These are phyloP conservation scores for Petunia secreta DNA, from an alignment of 257 asterid genomes.

Conservation along the genomic window DNA sequence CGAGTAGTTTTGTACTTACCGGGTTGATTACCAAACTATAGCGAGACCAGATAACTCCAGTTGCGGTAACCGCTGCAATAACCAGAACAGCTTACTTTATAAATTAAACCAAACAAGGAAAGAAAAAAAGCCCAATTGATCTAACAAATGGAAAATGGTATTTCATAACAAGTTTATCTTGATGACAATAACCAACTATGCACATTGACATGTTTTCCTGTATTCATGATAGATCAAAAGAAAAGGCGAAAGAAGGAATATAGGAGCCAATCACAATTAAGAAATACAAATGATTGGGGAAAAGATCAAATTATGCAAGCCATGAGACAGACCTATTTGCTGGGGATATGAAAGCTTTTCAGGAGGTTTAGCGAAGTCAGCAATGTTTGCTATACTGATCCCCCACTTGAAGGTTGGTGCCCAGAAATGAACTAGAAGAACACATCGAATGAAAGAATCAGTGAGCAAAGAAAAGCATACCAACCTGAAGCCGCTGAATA, in stretches of 20 bases:
- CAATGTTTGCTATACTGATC: slow-evolving; percentile 74
- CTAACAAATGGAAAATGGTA: slow-evolving; percentile 33
- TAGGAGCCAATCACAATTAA: neutral
- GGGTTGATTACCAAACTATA: slow-evolving; percentile 75
- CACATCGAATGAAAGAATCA: neutral
- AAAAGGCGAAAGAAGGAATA: neutral
- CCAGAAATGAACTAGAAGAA: slow-evolving; percentile 69
- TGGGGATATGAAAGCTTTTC: slow-evolving; percentile 76
- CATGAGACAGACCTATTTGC: slow-evolving; percentile 53
- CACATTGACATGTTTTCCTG: neutral
- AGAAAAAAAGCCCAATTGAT: slow-evolving; percentile 34
- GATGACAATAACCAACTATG: neutral
- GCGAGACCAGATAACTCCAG: slow-evolving; percentile 78
- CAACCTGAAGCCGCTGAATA: neutral
- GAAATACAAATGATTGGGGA: neutral
- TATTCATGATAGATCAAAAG: neutral
- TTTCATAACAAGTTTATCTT: neutral
- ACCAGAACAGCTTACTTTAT: neutral
- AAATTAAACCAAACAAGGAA: neutral
- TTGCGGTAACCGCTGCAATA: slow-evolving; percentile 66
- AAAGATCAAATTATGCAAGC: slow-evolving; percentile 14
- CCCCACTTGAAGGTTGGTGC: slow-evolving; percentile 91
- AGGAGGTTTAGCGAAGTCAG: slow-evolving; percentile 63
- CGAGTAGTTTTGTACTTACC: slow-evolving; percentile 44
- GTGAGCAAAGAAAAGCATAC: neutral